Conservation (phyloP, 1,284 basidiomycete species). For the Boletus smithii region DNA sequence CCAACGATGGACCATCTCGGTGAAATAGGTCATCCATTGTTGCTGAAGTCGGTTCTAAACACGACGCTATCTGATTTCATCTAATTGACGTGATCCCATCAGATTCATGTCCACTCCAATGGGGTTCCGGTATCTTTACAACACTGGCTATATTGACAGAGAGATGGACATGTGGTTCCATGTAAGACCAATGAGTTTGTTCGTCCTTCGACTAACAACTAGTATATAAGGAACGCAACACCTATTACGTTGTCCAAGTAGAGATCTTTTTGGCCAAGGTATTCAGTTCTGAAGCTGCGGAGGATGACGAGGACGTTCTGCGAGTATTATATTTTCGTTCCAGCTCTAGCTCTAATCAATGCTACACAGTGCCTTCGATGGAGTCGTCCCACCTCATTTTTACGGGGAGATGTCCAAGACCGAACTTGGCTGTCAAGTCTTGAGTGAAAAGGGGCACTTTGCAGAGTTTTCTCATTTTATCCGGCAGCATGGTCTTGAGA, state of each 20-base stretch:
- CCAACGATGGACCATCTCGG: conserved; percentile 95
- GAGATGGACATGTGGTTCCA: conserved; percentile 97
- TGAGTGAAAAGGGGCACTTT: conserved; percentile 90
- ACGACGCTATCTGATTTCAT: conserved; percentile 6
- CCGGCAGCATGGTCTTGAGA: conserved; percentile 81
- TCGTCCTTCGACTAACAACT: conserved; percentile 9
- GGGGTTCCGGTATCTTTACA: conserved; percentile 89
- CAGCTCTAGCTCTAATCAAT: conserved; percentile 2
- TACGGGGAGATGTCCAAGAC: conserved; percentile 98
- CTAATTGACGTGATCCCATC: conserved; percentile 4
- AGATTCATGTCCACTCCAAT: conserved; percentile 95
- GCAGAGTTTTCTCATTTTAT: conserved; percentile 89
- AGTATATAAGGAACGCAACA: conserved; percentile 70
- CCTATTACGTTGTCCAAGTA: conserved; percentile 82
- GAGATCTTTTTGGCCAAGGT: conserved; percentile 82
- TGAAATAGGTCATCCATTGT: conserved; percentile 83
- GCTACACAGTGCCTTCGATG: conserved; percentile 71
- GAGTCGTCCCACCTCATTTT: conserved; percentile 91
- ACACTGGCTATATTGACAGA: conserved; percentile 88
- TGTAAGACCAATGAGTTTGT: conserved; percentile 45
- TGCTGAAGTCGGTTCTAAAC: conserved; percentile 66
- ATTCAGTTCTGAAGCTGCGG: conserved; percentile 56
- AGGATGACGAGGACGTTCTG: conserved; percentile 67
- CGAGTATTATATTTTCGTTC: conserved; percentile 31
- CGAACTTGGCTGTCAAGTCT: conserved; percentile 85